These are phyloP conservation scores for Medicago lupulina DNA, from an alignment of 306 rosid species.

Conservation along the genomic window DNA sequence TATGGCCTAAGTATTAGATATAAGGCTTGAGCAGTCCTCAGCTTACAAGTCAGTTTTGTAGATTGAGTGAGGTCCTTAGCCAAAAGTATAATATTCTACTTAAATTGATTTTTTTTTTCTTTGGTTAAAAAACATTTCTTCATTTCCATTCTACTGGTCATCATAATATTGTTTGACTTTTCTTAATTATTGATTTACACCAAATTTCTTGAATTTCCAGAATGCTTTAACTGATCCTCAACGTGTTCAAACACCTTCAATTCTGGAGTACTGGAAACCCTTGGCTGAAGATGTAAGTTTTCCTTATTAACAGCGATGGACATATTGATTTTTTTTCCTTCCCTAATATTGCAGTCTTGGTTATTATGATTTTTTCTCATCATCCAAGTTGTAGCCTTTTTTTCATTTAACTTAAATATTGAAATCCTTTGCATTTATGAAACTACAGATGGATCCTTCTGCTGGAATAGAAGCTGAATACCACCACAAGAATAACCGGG, in stretches of 20 bases:
- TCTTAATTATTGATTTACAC: constrained; percentile 21
- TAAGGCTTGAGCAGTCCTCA: background rate
- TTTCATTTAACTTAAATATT: constrained; percentile 23
- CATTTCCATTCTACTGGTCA: constrained; percentile 33
- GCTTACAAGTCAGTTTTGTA: background rate
- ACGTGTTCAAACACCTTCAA: constrained; percentile 91
- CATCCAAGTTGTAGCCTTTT: background rate
- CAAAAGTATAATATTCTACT: constrained; percentile 7
- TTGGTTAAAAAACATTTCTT: background rate
- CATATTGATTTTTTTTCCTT: background rate
- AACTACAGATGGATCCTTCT: constrained; percentile 80
- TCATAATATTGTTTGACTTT: constrained; percentile 18
- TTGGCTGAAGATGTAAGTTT: constrained; percentile 93
- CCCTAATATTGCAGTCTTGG: constrained; percentile 5
- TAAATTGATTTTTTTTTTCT: constrained; percentile 3
- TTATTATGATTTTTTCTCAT: constrained; percentile 25
- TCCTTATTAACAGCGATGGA: constrained; percentile 31
- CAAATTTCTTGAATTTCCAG: constrained; percentile 52
- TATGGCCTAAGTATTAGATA: background rate
- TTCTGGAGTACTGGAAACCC: constrained; percentile 91
- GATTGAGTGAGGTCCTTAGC: background rate
- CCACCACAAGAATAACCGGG: constrained; percentile 87
- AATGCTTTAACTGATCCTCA: constrained; percentile 92
- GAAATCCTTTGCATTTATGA: constrained; percentile 38
- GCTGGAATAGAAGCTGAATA: constrained; percentile 96